Conservation (phyloP, 148 eudicot species). For the Amaranthus palmeri region DNA sequence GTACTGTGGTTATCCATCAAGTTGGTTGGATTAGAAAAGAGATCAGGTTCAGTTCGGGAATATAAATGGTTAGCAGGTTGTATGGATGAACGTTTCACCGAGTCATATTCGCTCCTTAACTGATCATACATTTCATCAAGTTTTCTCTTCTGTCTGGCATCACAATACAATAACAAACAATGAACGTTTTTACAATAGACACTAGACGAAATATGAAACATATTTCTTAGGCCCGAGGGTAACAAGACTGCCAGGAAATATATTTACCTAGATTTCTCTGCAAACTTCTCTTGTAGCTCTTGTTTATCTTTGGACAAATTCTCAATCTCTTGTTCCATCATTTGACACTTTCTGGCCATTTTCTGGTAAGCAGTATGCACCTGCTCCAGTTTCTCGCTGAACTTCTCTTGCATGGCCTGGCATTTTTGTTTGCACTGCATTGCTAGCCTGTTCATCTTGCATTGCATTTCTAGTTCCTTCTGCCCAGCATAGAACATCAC, state of each 20-base stretch:
- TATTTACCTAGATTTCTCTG: conserved; percentile 80
- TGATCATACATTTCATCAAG: conserved; percentile 99
- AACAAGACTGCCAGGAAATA: background rate
- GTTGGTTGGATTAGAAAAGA: conserved; percentile 66
- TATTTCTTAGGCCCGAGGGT: conserved; percentile 2
- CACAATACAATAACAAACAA: conserved; percentile 17
- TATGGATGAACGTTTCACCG: conserved; percentile 71
- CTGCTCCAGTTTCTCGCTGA: conserved; percentile 78
- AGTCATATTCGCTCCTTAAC: conserved; percentile 78
- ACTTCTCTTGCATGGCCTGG: conserved; percentile 75
- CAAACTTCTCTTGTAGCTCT: conserved; percentile 86
- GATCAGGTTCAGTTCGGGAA: conserved; percentile 62
- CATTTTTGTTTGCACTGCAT: conserved; percentile 82
- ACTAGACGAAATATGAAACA: background rate
- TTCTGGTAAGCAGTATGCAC: conserved; percentile 82
- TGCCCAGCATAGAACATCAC: conserved; percentile 85
- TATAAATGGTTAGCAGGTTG: conserved; percentile 74
- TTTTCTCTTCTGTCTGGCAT: conserved; percentile 80
- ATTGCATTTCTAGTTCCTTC: conserved; percentile 88
- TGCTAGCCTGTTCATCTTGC: conserved; percentile 76
- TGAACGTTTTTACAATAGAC: background rate
- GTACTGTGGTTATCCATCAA: conserved; percentile 74
- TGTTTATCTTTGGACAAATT: conserved; percentile 74
- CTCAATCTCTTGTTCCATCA: conserved; percentile 81
- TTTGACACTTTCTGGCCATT: conserved; percentile 87